Percentiles rank a stretch among this genome's conserved stretches.
Evolutionary conservation across 164 flowering plant genomes (phyloP).

Genomic region (Cinnamomum micranthum): DNA sequence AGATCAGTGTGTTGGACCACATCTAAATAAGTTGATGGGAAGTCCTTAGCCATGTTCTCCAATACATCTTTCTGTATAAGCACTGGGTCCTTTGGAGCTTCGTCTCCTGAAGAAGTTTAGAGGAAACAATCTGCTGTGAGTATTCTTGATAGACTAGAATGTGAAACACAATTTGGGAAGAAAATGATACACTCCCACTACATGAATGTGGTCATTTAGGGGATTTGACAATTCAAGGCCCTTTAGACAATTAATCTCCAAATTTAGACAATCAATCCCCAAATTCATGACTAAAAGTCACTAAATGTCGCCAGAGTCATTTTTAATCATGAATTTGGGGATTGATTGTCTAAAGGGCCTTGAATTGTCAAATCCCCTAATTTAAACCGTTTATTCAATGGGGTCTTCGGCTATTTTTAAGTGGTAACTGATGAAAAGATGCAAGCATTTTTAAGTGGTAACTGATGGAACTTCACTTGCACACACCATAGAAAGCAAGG

Average conservation of each 20-base stretch:
- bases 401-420: too few species aligned
- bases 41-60: slow-evolving; percentile 13
- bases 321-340: too few species aligned
- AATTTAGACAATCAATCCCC: too few species aligned
- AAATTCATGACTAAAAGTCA: too few species aligned
- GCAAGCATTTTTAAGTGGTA: too few species aligned
- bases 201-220: neutral
- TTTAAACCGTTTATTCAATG: neutral
- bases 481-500: neutral
- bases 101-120: neutral
- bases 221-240: too few species aligned
- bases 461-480: neutral
- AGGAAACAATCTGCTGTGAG: neutral
- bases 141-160: neutral
- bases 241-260: too few species aligned
- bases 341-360: too few species aligned
- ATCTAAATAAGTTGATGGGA: slow-evolving; percentile 20
- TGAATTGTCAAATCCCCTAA: too few species aligned
- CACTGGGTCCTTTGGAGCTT: slow-evolving; percentile 6
- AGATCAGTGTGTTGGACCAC: slow-evolving; percentile 21
- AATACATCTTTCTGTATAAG: slow-evolving; percentile 18
- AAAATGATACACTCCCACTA: neutral
- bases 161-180: neutral
- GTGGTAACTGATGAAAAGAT: too few species aligned
- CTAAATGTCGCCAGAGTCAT: too few species aligned